Base-by-base conservation (phyloP, 177 flowering plant species). In the Tripterygium wilfordii region DNA sequence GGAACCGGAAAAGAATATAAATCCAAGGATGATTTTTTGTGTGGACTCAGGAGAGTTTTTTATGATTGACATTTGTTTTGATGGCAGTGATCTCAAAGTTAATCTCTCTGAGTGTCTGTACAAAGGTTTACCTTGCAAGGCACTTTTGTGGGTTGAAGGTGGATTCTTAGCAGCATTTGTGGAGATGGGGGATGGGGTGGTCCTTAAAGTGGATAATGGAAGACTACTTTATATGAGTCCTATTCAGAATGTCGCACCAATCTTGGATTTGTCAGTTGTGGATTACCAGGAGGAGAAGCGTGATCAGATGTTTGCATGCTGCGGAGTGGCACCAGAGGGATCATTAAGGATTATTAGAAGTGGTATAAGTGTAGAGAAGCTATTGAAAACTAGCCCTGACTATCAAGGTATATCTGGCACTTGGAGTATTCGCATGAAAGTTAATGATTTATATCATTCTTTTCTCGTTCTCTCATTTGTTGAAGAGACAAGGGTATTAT, bases 121-220 rank as follows among this genome's bases (percentile, higher is more conserved):
- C 58, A 74, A 69, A 69, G 72, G 83, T 51, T 67, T 51, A 47
- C 80, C 95, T 13, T 78, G 78, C 68, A 84, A 86, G 57, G 74
- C 65, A 10, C 79, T 92, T 63, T 65, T 92, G 54, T 92, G 97
- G 96, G 80, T 68, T 30, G 73, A 73, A 57, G 77, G 74, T 41
- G 91, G 83, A n/a, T 81, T 74, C 49, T 28, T 92, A 67, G 84
- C 82, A 53, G 79, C 95, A 41, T 48, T 86, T 62, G 71, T 71
- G 18, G 97, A 89, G 54, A 84, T 88, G 96, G 97, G 89, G 41
- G 99, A 92, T 74, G 99, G 99, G 13, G 56, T 77, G 79, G 78
- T 92, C 56, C 61, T 92, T 40, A 70, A 79, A 63, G 54, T 89
- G 43, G 88, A 86, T 54, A 68, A 68, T 46, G 89, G 66, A 40